Evolutionary conservation across 73 alveolate genomes (phyloP), one percentile per base, ranked within the genome.

Genomic region (Paramecium sonneborni): DNA sequence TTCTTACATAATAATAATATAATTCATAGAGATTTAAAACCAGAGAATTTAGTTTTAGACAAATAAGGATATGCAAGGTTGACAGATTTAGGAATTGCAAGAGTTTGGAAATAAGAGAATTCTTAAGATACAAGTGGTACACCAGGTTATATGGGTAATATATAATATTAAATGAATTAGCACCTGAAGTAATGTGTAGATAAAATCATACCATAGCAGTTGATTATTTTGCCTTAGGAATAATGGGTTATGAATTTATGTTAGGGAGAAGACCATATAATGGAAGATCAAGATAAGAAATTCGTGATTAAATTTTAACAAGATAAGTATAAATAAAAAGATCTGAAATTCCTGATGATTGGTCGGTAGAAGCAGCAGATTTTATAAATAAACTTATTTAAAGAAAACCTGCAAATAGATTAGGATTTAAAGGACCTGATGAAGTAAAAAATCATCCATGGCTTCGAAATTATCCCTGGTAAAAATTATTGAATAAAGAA

Each of bases 101-200:
- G 98, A 85, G 85, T 93, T 1, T 92, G 93, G 95, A 92, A 93
- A 28, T 94, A 94, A 15, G 97, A 97, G 43, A 98, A 98, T 85
- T 93, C 98, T n/a, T 70, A 93, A 76, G 99, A 98, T 89, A 98
- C 99, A 46, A 94, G 98, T 41, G 99, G 99, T 1, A 98, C 99
- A 11, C 99, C 99, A 0, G 99, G 99, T 6, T 98, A 98, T 92
- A 97, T 97, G 99, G 97, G 95, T 92, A 90, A 52, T 52, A 52
- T 82, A 21, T 38, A 15, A 6, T 8, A 1, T 6, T 41, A 87
- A 10, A 69, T 26, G 9, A 23, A 93, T 0, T 92, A 96, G 96
- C 95, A 1, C 97, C 97, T 12, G 97, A 94, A 57, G 94, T 94
- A 14, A 94, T 94, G 97, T 67, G 93, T 68, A 43, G 97, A 20